phyloP scores from a whole-genome alignment of 768 basidiomycete genomes.

The Basidioascus undulatus region DNA sequence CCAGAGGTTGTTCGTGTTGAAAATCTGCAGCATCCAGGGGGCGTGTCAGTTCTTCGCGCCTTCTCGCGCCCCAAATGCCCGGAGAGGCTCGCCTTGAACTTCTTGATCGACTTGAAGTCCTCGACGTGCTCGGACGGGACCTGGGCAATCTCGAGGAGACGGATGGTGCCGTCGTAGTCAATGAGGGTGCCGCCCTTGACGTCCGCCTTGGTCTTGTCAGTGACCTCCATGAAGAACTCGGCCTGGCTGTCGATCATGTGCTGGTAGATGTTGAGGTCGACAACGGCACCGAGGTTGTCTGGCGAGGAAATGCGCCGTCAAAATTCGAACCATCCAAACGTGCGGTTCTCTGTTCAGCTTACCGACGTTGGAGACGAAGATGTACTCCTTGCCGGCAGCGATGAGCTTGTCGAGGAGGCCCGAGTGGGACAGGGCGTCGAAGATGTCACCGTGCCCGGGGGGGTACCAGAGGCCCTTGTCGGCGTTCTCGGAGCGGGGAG shows the following conservation, averaged over 20 bases:
- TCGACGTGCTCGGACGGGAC: slow-evolving; percentile 80
- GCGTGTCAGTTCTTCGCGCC: too few species aligned
- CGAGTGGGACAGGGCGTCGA: slow-evolving; percentile 72
- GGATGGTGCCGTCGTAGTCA: slow-evolving; percentile 43
- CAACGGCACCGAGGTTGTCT: slow-evolving; percentile 83
- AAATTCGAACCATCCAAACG: too few species aligned
- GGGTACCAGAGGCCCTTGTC: slow-evolving; percentile 93
- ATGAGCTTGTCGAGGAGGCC: slow-evolving; percentile 76
- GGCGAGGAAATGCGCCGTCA: too few species aligned
- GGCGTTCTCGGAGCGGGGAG: slow-evolving; percentile 46
- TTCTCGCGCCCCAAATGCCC: neutral
- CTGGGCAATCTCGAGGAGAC: slow-evolving; percentile 80
- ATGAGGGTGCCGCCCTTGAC: slow-evolving; percentile 29
- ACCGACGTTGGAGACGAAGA: slow-evolving; percentile 94
- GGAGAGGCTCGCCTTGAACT: neutral
- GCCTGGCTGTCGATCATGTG: slow-evolving; percentile 60
- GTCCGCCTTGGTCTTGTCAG: slow-evolving; percentile 88
- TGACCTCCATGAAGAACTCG: slow-evolving; percentile 85
- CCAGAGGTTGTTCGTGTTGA: slow-evolving; percentile 29
- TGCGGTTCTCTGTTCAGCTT: too few species aligned
- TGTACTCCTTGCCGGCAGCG: slow-evolving; percentile 80
- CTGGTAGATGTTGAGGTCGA: slow-evolving; percentile 45
- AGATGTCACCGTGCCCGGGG: slow-evolving; percentile 88
- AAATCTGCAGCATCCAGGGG: slow-evolving; percentile 90
- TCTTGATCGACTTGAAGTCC: slow-evolving; percentile 51